Conservation (phyloP, 2,329 filamentous ascomycete species). For the Ascosphaera acerosa region DNA sequence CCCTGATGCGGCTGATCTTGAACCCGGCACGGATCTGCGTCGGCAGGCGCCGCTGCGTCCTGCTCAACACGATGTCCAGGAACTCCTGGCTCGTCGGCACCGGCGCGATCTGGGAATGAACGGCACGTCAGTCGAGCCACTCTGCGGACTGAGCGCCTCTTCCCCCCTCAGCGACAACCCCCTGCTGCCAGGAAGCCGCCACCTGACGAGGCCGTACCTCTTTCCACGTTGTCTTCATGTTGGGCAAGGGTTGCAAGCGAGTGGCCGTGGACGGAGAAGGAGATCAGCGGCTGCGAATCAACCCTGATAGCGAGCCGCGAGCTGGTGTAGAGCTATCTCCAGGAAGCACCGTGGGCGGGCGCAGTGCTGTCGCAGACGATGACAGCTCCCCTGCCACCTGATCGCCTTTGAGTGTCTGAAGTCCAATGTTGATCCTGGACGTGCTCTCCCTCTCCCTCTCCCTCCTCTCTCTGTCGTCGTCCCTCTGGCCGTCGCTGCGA, state of each 20-base stretch:
- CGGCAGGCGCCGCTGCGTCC: conserved; percentile 76
- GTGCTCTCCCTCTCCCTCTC: too few species aligned
- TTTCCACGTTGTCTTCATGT: conserved; percentile 36
- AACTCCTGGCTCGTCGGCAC: conserved; percentile 89
- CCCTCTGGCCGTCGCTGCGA: too few species aligned
- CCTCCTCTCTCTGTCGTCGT: too few species aligned
- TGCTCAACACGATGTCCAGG: conserved; percentile 83
- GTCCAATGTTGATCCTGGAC: too few species aligned
- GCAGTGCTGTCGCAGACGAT: too few species aligned
- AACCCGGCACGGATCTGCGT: conserved; percentile 93
- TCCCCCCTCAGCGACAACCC: conserved; percentile 2
- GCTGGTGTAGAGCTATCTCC: too few species aligned
- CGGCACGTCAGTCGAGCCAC: conserved; percentile 30
- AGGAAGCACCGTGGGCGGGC: too few species aligned
- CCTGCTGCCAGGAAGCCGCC: too few species aligned
- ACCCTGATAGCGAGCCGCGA: too few species aligned
- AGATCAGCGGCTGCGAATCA: too few species aligned
- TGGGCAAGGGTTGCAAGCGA: conserved; percentile 9
- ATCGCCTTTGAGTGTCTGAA: too few species aligned
- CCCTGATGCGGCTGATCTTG: conserved; percentile 77
- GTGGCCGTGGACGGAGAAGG: conserved; percentile 7
- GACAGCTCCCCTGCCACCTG: too few species aligned
- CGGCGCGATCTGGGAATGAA: conserved; percentile 36
- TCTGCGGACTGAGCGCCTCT: conserved; percentile 1
- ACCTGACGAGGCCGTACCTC: conserved; percentile 25